Evolutionary conservation across 768 basidiomycete genomes (phyloP), one percentile per base, ranked within the genome.

Genomic region (Auricularia heimuer): DNA sequence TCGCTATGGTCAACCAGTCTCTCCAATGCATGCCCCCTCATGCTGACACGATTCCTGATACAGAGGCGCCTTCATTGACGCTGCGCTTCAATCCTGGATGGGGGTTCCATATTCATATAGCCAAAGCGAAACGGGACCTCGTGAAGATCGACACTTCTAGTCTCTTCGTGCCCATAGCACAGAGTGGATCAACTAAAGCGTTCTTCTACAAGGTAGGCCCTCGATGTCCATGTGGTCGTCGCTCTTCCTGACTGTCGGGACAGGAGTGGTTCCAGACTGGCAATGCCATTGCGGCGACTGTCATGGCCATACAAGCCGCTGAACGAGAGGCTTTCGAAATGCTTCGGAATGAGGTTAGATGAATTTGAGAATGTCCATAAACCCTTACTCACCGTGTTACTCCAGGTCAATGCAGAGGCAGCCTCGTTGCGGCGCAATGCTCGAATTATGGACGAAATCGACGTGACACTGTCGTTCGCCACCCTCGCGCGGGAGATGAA

Each of bases 381-480:
- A 29, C 44, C 42, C 21, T 42, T 35, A 16, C 33, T 29, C 42
- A 34, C 62, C 24, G 33, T 35, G 54, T 67, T 54, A 12, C 45
- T 45, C 24, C 67, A 94, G 92, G 86, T 94, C 60, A 87, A 81
- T 65, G 77, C 75, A 14, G 77, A 83, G 67, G 80, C 85, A 11
- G 67, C 74, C 4, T 76, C 77, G 29, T 75, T 98, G n/a, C 81
- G 87, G 67, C 79, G 81, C 35, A 96, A 94, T 71, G 85, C 90
- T 3, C 82, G 84, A 34, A 79, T 94, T 56, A 75, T 94, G 45
- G 92, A 95, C 71, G 94, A 98, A 73, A 75, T 98, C 12, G 95
- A 98, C 71, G 85, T 97, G 14, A 81, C 84, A 0, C 73, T 94
- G 2, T 85, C 87, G 0, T 97, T 96, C 69, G 90, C 94, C 4